Evolutionary conservation across 2,329 filamentous ascomycete genomes (phyloP).

Genomic region (Eutypa lata): DNA sequence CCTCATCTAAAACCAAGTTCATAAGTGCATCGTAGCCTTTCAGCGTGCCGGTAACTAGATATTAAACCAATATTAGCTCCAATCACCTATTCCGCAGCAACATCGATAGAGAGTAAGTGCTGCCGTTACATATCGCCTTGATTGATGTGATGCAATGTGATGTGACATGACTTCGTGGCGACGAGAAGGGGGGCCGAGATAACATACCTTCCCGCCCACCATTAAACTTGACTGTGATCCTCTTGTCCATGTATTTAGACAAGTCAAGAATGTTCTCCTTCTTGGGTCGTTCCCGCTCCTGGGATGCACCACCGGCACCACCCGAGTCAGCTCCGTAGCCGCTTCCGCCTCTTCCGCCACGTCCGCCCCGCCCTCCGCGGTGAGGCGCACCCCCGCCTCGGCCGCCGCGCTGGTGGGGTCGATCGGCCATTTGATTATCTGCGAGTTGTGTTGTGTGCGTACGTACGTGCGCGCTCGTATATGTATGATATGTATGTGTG

Average conservation of each 20-base stretch:
- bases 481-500: not conserved
- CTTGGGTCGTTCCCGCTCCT: conserved; percentile 74
- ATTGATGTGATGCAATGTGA: not conserved
- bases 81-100: no score
- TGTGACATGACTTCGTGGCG: conserved; percentile 1
- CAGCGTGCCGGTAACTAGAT: conserved; percentile 75
- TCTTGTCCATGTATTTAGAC: conserved; percentile 95
- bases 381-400: conserved; percentile 40
- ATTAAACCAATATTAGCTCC: not conserved
- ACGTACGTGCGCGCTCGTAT: conserved; percentile 1
- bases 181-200: not conserved
- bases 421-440: conserved; percentile 45
- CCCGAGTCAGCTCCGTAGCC: conserved; percentile 41
- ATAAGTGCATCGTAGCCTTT: conserved; percentile 97
- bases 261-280: conserved; percentile 98
- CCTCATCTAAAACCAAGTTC: conserved; percentile 95
- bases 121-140: not conserved
- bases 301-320: conserved; percentile 40
- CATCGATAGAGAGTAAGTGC: no score
- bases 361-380: conserved; percentile 36
- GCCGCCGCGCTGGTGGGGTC: conserved; percentile 46
- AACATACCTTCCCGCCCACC: conserved; percentile 81
- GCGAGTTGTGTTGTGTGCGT: conserved; percentile 7
- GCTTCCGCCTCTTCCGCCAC: conserved; percentile 31
- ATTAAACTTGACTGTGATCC: conserved; percentile 93